These are phyloP conservation scores for Orychophragmus violaceus DNA, from an alignment of 345 rosid genomes.

Conservation along the genomic window DNA sequence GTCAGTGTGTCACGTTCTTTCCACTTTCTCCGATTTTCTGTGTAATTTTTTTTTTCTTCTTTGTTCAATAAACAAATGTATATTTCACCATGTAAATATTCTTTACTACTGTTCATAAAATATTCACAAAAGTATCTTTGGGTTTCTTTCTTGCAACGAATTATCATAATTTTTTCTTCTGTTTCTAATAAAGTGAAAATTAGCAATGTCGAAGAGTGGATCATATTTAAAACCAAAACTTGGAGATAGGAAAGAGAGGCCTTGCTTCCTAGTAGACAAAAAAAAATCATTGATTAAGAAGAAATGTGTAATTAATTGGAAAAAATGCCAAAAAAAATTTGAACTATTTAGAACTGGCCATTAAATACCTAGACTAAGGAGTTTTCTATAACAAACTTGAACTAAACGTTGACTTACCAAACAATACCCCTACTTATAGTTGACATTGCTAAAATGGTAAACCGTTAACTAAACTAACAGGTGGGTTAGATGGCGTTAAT, in stretches of 20 bases:
- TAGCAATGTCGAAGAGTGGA: background rate
- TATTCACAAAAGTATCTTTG: background rate
- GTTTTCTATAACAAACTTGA: too few relatives aligned
- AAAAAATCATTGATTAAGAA: background rate
- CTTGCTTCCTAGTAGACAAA: background rate
- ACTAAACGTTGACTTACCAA: too few relatives aligned
- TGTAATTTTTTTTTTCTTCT: background rate
- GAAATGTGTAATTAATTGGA: background rate
- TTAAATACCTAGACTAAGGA: too few relatives aligned
- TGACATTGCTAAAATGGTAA: too few relatives aligned
- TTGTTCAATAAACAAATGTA: background rate
- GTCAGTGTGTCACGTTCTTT: constrained; percentile 11
- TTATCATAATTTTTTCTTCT: too few relatives aligned
- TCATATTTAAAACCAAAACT: background rate
- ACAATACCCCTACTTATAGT: too few relatives aligned
- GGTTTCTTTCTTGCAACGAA: background rate
- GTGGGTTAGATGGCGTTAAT: too few relatives aligned
- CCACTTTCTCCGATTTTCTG: background rate
- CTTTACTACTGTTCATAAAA: too few relatives aligned
- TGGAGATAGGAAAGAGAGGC: background rate
- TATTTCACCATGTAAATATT: background rate
- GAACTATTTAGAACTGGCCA: too few relatives aligned
- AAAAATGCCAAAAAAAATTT: too few relatives aligned
- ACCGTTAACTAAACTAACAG: too few relatives aligned
- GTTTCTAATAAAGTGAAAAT: background rate